A percentile compares a stretch with the other conserved stretches of the same genome.
phyloP scores from a whole-genome alignment of 2,329 filamentous ascomycete genomes.

The Aspergillus novoparasiticus region DNA sequence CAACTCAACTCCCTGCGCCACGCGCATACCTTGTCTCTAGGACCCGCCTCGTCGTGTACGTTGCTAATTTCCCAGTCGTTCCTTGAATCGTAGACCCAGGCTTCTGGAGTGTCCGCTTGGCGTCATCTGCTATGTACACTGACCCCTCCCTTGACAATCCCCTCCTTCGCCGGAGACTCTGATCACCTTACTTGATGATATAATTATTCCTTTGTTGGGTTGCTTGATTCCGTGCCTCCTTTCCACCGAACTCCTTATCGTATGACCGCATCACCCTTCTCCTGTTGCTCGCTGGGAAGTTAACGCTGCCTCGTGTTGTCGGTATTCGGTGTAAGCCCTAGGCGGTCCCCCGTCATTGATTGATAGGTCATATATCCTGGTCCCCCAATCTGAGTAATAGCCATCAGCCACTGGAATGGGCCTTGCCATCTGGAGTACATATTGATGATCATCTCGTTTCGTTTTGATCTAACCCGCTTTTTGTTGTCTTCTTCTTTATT shows the following conservation, averaged over 20 bases:
- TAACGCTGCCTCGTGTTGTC: slow-evolving; percentile 6
- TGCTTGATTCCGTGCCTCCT: slow-evolving; percentile 7
- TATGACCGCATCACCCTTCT: slow-evolving; percentile 15
- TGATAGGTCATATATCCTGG: background rate
- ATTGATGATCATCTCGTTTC: background rate
- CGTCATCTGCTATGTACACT: slow-evolving; percentile 14
- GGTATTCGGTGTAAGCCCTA: slow-evolving; percentile 1
- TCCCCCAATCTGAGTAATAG: slow-evolving; percentile 3
- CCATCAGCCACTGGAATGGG: slow-evolving; percentile 2
- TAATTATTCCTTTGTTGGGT: background rate
- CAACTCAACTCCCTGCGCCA: slow-evolving; percentile 14
- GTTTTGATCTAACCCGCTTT: background rate
- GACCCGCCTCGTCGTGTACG: background rate
- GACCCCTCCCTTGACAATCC: slow-evolving; percentile 8
- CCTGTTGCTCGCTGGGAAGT: background rate
- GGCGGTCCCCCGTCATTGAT: slow-evolving; percentile 2
- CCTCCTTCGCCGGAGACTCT: slow-evolving; percentile 1
- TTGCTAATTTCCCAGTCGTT: slow-evolving; percentile 1
- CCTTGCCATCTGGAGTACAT: background rate
- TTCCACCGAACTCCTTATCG: slow-evolving; percentile 3
- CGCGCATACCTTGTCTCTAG: slow-evolving; percentile 2
- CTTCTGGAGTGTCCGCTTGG: slow-evolving; percentile 3
- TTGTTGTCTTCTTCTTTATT: background rate
- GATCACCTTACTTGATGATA: slow-evolving; percentile 3
- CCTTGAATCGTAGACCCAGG: slow-evolving; percentile 9